These are phyloP conservation scores for Cystobasidium slooffiae DNA, from an alignment of 1,284 basidiomycete genomes.

Conservation along the genomic window DNA sequence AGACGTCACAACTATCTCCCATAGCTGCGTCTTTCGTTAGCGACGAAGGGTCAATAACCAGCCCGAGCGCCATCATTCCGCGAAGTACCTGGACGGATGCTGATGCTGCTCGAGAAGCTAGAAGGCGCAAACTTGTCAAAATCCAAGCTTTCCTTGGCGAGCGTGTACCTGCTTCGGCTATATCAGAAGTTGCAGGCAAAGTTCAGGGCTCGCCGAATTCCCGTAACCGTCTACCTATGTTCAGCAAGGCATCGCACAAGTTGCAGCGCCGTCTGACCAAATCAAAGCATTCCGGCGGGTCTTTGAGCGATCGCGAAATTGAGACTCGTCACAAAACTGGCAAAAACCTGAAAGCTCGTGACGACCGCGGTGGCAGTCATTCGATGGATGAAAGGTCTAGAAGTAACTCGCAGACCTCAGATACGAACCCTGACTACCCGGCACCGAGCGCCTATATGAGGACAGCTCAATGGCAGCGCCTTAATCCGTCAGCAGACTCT, in stretches of 20 bases:
- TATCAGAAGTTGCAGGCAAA: not conserved
- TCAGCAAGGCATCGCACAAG: slow-evolving; percentile 2
- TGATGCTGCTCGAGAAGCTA: slow-evolving; percentile 14
- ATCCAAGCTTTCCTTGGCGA: slow-evolving; percentile 42
- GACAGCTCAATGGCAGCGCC: not conserved
- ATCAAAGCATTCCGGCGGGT: not conserved
- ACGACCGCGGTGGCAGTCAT: not conserved
- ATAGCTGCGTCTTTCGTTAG: slow-evolving; percentile 19
- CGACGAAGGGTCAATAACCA: slow-evolving; percentile 12
- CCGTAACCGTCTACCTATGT: not conserved
- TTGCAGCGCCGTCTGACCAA: slow-evolving; percentile 17
- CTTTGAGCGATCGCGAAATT: not conserved
- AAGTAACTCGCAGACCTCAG: not conserved
- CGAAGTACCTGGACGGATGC: not conserved
- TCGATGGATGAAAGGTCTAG: slow-evolving; percentile 9
- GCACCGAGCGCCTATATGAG: not conserved
- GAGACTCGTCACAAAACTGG: too few relatives aligned
- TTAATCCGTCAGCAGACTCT: not conserved
- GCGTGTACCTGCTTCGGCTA: slow-evolving; percentile 22
- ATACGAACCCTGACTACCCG: not conserved
- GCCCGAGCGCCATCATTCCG: slow-evolving; percentile 4
- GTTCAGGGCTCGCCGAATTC: not conserved
- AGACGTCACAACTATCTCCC: not conserved
- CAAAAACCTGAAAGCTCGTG: too few relatives aligned
- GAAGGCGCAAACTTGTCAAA: slow-evolving; percentile 31